A percentile compares a stretch with the other conserved stretches of the same genome.
Conservation (phyloP, 1,284 basidiomycete genomes). For the Irpex sp. region DNA sequence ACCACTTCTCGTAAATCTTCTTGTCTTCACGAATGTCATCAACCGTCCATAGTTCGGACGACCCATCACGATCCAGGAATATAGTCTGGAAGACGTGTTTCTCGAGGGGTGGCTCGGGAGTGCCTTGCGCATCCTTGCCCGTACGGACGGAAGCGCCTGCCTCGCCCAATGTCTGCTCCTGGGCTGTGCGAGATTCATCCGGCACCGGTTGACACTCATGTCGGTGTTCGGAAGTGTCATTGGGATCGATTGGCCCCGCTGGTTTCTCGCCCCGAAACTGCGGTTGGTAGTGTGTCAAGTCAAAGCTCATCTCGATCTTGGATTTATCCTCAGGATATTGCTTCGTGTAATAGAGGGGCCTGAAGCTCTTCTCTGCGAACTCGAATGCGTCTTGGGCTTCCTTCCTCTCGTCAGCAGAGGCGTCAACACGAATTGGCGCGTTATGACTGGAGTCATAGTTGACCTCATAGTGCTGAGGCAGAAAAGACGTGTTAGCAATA, state of each 20-base stretch:
- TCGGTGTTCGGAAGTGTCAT: constrained; percentile 18
- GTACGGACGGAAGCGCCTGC: constrained; percentile 19
- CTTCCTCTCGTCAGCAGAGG: constrained; percentile 30
- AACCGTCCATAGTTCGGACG: constrained; percentile 47
- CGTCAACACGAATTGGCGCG: constrained; percentile 29
- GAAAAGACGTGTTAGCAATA: not conserved
- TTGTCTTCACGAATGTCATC: constrained; percentile 47
- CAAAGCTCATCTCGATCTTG: constrained; percentile 65
- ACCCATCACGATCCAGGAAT: constrained; percentile 52
- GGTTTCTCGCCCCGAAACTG: constrained; percentile 35
- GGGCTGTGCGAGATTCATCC: constrained; percentile 15
- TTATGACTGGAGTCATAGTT: constrained; percentile 39
- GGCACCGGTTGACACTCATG: constrained; percentile 19
- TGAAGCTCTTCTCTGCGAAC: constrained; percentile 46
- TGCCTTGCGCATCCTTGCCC: constrained; percentile 19
- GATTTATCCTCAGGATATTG: constrained; percentile 50
- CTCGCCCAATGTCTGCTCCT: constrained; percentile 8
- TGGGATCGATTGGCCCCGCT: constrained; percentile 20
- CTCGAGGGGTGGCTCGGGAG: constrained; percentile 29
- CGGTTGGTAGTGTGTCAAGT: constrained; percentile 55
- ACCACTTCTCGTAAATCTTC: constrained; percentile 55
- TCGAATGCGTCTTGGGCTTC: constrained; percentile 38
- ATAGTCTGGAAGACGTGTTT: constrained; percentile 65
- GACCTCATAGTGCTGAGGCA: constrained; percentile 42
- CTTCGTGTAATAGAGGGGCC: constrained; percentile 55